phyloP scores from a whole-genome alignment of 2,329 filamentous ascomycete genomes.

The Nectriaceae sp. region DNA sequence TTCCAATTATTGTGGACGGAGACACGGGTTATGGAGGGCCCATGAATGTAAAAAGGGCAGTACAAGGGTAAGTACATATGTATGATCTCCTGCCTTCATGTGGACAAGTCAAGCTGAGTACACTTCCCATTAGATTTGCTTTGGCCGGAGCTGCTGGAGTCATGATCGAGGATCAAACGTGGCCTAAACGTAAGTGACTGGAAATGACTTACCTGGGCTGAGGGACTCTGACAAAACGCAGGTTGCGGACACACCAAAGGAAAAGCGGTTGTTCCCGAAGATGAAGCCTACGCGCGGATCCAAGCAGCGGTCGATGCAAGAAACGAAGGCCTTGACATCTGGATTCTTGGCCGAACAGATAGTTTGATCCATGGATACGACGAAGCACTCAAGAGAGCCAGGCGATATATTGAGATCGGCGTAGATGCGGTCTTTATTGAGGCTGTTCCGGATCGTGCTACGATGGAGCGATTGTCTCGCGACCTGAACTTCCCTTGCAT shows the following conservation, averaged over 20 bases:
- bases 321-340: slow-evolving; percentile 47
- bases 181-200: slow-evolving; percentile 44
- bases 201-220: neutral
- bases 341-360: slow-evolving; percentile 48
- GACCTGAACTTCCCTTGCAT: slow-evolving; percentile 42
- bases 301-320: slow-evolving; percentile 48
- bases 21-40: slow-evolving; percentile 51
- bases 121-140: slow-evolving; percentile 41
- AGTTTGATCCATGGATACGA: slow-evolving; percentile 44
- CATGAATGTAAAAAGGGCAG: slow-evolving; percentile 48
- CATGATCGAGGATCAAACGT: slow-evolving; percentile 50
- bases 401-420: slow-evolving; percentile 44
- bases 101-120: neutral
- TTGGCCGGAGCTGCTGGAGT: slow-evolving; percentile 40
- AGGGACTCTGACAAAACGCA: slow-evolving; percentile 5
- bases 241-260: slow-evolving; percentile 44
- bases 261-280: slow-evolving; percentile 46
- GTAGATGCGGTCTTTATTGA: slow-evolving; percentile 47
- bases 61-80: slow-evolving; percentile 30
- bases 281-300: slow-evolving; percentile 47
- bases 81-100: too few relatives aligned
- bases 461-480: slow-evolving; percentile 41
- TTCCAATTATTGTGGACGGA: slow-evolving; percentile 48
- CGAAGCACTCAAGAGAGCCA: slow-evolving; percentile 43
- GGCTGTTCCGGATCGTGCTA: slow-evolving; percentile 43